Evolutionary conservation across 768 basidiomycete species (phyloP), one percentile per base, ranked within the genome.

Genomic region (Krasilnikovozyma curviuscula): DNA sequence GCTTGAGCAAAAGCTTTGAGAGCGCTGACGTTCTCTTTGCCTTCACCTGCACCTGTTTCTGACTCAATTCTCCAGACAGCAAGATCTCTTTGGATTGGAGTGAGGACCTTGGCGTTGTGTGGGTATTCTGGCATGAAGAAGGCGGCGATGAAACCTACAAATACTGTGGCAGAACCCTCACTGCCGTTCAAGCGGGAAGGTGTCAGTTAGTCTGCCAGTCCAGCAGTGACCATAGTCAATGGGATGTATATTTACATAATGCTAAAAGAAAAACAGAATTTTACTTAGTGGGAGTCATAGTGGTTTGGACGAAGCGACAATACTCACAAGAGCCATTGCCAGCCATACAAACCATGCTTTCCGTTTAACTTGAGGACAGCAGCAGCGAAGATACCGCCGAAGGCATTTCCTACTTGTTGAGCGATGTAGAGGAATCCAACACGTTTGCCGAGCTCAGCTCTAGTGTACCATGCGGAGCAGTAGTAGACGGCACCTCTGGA

Each of bases 381-480:
- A 23, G 44, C 44, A 18, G 44, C 44, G 33, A 46, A 25, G n/a
- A 46, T 32, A 32, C 44, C 44, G 13, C 44, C 44, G 23, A 46
- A 46, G 10, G 44, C 44, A 18, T 46, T 46, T 9, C 44, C 44
- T 8, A 46, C 34, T 34, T 46, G 44, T 25, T 46, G 44, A 14
- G 44, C 44, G 13, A 46, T 46, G 33, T 46, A 46, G 14, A 46
- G 21, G 7, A 21, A 32, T 19, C 14, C 44, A 19, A 57, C 42
- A 19, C 59, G 54, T 33, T 46, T 54, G 9, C 58, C 59, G 19
- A 61, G 52, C 40, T 59, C 55, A 27, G 44, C 32, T 51, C 59
- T 57, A 30, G 49, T 49, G 45, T 56, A 59, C 57, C 59, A 35
- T 12, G 40, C 14, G 14, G 40, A 24, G 40, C 16, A 25, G 40